Evolutionary conservation across 169 alveolate genomes (phyloP), one percentile per base, ranked within the genome.

Genomic region (Cryptosporidium andersoni): DNA sequence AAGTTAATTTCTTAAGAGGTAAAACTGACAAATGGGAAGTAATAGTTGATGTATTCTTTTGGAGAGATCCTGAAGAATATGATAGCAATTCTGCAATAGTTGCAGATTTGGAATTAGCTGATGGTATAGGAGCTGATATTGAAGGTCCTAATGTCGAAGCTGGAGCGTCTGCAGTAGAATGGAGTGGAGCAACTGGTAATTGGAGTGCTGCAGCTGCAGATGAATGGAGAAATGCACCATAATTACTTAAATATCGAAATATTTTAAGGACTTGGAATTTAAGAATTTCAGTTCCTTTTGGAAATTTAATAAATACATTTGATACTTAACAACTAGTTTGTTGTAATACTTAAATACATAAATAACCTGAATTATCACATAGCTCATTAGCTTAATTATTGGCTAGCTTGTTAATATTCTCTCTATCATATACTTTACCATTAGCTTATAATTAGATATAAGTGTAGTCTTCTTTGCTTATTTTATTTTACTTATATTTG

Each of bases 21-120:
- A 95, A 93, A 65, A 65, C 95, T 65, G 85, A 89, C 88, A 90
- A 90, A 48, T 96, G 98, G 98, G 97, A 94, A 55, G 95, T 93
- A 14, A 94, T 95, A 94, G 98, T 96, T 45, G 98, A 94, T 89
- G 94, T 96, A 88, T 96, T 96, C 94, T 95, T 94, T 93, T 93
- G 96, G 96, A 91, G 97, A 91, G 97, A 93, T 88, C 94, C 96
- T 37, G 98, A 93, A 81, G 97, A 94, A 82, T 91, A 94, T 81
- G 96, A 94, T 47, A 60, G 0, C 0, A 82, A 88, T 66, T 66
- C 81, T 58, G 90, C 90, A 45, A 12, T 34, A 58, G 85, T 60
- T 64, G 99, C 94, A 81, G 99, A 98, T 82, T 97, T 97, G 89
- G 99, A 98, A 90, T 95, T 97, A 62, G 95, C 95, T 68, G 99